phyloP scores from a whole-genome alignment of 768 basidiomycete genomes.

The Tulasnella sp. region DNA sequence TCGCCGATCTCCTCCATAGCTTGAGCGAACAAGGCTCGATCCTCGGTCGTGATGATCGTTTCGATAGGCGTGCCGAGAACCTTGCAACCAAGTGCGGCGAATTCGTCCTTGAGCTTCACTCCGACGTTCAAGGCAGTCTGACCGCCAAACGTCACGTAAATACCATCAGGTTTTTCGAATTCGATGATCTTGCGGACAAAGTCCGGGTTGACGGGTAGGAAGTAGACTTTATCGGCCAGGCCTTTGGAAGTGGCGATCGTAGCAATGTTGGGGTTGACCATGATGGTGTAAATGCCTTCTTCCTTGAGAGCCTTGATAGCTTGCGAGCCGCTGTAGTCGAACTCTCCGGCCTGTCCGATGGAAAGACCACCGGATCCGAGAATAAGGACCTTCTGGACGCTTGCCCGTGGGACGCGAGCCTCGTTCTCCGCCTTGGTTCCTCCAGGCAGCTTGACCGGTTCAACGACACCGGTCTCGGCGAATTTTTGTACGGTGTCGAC shows the following conservation, averaged over 20 bases:
- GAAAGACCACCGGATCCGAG: conserved; percentile 96
- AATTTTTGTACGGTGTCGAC: conserved; percentile 78
- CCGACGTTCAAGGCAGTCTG: conserved; percentile 97
- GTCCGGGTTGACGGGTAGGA: conserved; percentile 95
- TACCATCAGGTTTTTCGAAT: conserved; percentile 97
- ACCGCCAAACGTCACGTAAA: conserved; percentile 97
- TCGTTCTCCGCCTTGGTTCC: conserved; percentile 68
- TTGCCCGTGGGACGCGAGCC: conserved; percentile 36
- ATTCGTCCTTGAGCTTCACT: conserved; percentile 96
- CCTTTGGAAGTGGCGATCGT: conserved; percentile 97
- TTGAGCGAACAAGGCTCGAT: conserved; percentile 84
- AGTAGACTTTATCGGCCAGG: conserved; percentile 98
- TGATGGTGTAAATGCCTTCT: conserved; percentile 98
- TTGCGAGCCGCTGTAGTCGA: conserved; percentile 98
- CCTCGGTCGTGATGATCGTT: conserved; percentile 95
- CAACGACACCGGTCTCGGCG: conserved; percentile 45
- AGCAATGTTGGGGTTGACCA: conserved; percentile 98
- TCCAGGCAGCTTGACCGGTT: conserved; percentile 62
- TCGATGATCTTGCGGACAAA: conserved; percentile 98
- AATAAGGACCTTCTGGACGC: conserved; percentile 90
- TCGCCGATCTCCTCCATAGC: conserved; percentile 96
- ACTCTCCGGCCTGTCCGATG: conserved; percentile 98
- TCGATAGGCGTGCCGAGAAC: conserved; percentile 96
- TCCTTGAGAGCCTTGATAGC: conserved; percentile 99
- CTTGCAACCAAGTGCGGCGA: conserved; percentile 76